Conservation (phyloP, 441 rosid species). For the Populus hybrid region DNA sequence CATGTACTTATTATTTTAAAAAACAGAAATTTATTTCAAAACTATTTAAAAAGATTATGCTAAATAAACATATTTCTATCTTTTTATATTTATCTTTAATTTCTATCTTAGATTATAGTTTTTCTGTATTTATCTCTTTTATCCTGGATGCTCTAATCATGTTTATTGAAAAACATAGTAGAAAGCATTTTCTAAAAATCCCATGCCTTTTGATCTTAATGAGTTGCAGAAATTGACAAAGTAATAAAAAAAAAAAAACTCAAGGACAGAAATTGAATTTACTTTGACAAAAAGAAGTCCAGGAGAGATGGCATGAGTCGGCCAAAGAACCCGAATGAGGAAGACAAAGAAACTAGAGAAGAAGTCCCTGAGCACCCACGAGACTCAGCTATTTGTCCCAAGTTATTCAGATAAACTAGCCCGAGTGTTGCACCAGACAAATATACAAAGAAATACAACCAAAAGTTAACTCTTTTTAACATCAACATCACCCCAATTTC, state of each 20-base stretch:
- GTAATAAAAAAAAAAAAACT: not conserved
- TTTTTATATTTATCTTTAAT: too few relatives aligned
- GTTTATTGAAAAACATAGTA: too few relatives aligned
- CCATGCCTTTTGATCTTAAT: too few relatives aligned
- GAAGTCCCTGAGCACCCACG: conserved; percentile 50
- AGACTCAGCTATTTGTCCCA: conserved; percentile 92
- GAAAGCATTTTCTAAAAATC: too few relatives aligned
- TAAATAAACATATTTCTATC: too few relatives aligned
- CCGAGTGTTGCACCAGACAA: conserved; percentile 74
- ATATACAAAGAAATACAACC: conserved; percentile 72
- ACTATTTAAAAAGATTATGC: too few relatives aligned
- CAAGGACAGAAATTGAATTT: not conserved
- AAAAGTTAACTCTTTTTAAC: conserved; percentile 58
- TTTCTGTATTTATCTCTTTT: too few relatives aligned
- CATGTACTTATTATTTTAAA: too few relatives aligned
- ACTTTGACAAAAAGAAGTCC: conserved; percentile 69
- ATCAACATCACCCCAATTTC: conserved; percentile 60
- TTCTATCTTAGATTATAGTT: too few relatives aligned
- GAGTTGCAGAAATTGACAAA: too few relatives aligned
- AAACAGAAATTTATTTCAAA: too few relatives aligned
- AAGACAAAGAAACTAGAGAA: conserved; percentile 71
- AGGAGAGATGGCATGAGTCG: conserved; percentile 77
- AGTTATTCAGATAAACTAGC: conserved; percentile 67
- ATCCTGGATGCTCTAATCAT: too few relatives aligned
- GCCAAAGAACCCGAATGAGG: conserved; percentile 86